Conservation (phyloP, 108 stramenopile genomes). For the Epipyxis sp. region DNA sequence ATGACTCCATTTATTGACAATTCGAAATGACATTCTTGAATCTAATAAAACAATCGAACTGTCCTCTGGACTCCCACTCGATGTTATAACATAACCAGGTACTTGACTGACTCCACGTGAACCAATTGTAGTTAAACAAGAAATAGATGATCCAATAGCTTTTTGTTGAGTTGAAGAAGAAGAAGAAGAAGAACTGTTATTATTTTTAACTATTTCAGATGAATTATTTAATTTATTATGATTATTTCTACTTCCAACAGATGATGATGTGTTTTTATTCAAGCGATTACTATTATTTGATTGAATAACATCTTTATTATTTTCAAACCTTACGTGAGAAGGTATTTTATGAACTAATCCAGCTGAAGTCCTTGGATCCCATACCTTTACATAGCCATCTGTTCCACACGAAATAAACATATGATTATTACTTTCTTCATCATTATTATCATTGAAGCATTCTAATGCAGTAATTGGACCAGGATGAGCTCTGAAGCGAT, state of each 20-base stretch:
- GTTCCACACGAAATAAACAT: background rate
- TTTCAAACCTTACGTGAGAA: background rate
- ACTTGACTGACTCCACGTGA: background rate
- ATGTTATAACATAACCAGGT: background rate
- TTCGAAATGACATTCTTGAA: background rate
- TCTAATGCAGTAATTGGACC: background rate
- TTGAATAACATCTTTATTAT: too few relatives aligned
- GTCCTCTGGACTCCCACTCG: background rate
- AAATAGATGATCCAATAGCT: background rate
- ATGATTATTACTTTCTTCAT: background rate
- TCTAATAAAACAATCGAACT: background rate
- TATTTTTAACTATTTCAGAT: background rate
- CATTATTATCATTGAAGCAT: too few relatives aligned
- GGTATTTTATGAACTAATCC: background rate
- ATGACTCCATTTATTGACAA: background rate
- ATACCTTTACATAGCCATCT: constrained; percentile 21
- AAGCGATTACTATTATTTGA: too few relatives aligned
- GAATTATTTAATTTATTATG: too few relatives aligned
- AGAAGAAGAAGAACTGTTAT: background rate
- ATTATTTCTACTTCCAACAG: background rate
- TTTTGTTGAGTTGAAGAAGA: background rate
- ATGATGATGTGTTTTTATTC: background rate
- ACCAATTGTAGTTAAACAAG: background rate
- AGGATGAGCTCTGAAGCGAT: constrained; percentile 16
- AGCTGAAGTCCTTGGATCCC: background rate